Percentiles rank a stretch among this genome's conserved stretches.
Evolutionary conservation across 345 rosid species (phyloP).

Genomic region (Camelina hispida): DNA sequence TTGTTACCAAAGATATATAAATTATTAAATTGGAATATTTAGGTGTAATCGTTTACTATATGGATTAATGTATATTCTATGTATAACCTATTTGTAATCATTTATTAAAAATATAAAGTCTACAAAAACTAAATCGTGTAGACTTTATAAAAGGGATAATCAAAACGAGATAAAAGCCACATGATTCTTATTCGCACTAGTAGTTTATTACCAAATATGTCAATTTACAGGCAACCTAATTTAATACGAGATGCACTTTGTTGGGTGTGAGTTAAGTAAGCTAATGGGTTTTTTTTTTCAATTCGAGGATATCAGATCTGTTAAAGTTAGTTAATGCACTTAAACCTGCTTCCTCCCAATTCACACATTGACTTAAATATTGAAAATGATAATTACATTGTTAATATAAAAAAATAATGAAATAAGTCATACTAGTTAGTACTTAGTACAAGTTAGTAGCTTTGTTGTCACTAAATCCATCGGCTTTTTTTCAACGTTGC

Average conservation of each 20-base stretch:
- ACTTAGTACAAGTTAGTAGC: not conserved
- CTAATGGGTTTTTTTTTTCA: not conserved
- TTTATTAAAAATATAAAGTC: too few relatives aligned
- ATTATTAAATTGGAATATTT: too few relatives aligned
- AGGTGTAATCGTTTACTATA: too few relatives aligned
- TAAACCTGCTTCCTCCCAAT: constrained; percentile 16
- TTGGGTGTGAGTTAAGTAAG: constrained; percentile 30
- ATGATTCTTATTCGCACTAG: not conserved
- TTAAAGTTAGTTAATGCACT: constrained; percentile 12
- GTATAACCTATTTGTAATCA: too few relatives aligned
- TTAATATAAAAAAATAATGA: not conserved
- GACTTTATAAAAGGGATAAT: too few relatives aligned
- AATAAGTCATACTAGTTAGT: not conserved
- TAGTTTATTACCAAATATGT: constrained; percentile 21
- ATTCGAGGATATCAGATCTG: constrained; percentile 9
- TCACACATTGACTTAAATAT: not conserved
- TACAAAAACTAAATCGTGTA: too few relatives aligned
- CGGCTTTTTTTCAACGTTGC: constrained; percentile 13
- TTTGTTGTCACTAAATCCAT: not conserved
- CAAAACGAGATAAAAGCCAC: constrained; percentile 1
- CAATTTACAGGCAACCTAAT: constrained; percentile 44
- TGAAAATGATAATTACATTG: not conserved
- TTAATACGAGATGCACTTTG: constrained; percentile 2
- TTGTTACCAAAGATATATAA: too few relatives aligned
- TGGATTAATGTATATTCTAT: too few relatives aligned